A percentile compares a stretch with the other conserved stretches of the same genome.
These are phyloP conservation scores for Exsudoporus frostii DNA, from an alignment of 768 basidiomycete species.

Conservation along the genomic window DNA sequence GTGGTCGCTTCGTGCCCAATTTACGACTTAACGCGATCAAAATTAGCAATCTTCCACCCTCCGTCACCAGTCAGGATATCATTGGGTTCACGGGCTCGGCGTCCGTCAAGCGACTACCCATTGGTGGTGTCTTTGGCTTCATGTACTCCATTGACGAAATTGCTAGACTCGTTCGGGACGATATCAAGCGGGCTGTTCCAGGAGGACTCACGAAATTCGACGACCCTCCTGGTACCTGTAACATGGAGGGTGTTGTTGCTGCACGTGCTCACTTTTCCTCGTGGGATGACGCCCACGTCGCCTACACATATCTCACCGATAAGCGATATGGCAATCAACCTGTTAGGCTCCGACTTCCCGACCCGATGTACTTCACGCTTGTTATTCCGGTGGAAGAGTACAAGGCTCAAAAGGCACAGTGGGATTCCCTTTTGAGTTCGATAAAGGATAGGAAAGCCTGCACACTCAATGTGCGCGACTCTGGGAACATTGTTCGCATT, in stretches of 20 bases:
- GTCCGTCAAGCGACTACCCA: constrained; percentile 23
- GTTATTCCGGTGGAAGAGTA: constrained; percentile 48
- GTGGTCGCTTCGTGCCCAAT: constrained; percentile 23
- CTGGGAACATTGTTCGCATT: constrained; percentile 33
- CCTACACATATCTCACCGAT: constrained; percentile 35
- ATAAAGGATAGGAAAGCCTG: constrained; percentile 38
- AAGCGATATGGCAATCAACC: constrained; percentile 32
- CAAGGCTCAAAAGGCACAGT: constrained; percentile 45
- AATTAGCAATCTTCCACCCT: constrained; percentile 40
- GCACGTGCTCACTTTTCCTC: constrained; percentile 46
- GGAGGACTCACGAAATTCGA: constrained; percentile 28
- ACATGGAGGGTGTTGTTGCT: constrained; percentile 31
- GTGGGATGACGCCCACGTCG: constrained; percentile 46
- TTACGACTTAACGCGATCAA: constrained; percentile 38
- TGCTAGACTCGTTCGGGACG: constrained; percentile 20
- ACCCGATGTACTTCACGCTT: constrained; percentile 50
- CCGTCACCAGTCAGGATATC: constrained; percentile 25
- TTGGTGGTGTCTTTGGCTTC: constrained; percentile 22
- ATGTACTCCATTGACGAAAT: constrained; percentile 18
- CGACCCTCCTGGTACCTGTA: constrained; percentile 12
- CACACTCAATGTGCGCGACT: constrained; percentile 30
- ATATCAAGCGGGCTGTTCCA: constrained; percentile 21
- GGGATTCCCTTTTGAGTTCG: constrained; percentile 42
- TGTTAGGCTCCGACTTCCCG: constrained; percentile 42
- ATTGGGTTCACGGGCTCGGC: constrained; percentile 31